These are phyloP conservation scores for Termitomyces sp. DNA, from an alignment of 768 basidiomycete genomes.

Conservation along the genomic window DNA sequence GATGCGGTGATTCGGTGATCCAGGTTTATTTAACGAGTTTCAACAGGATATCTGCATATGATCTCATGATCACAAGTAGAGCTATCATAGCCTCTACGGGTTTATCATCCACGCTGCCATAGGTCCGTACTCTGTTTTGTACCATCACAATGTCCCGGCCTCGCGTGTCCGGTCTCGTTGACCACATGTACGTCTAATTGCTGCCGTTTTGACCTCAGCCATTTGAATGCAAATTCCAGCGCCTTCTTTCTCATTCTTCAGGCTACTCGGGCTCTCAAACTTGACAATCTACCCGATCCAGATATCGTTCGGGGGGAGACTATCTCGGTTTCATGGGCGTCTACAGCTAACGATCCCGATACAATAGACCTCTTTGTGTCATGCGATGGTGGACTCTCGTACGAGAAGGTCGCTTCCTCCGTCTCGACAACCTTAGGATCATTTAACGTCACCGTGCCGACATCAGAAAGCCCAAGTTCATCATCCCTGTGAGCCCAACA, in stretches of 20 bases:
- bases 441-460: background rate
- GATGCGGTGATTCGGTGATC: background rate
- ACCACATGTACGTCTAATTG: background rate
- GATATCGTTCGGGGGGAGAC: background rate
- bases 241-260: background rate
- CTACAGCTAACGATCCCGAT: background rate
- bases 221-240: background rate
- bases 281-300: background rate
- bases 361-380: conserved; percentile 1
- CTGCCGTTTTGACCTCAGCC: background rate
- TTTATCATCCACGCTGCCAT: background rate
- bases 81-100: background rate
- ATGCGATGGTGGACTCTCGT: background rate
- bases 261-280: conserved; percentile 1
- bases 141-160: background rate
- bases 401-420: background rate
- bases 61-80: background rate
- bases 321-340: background rate
- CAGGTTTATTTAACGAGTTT: background rate
- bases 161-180: background rate
- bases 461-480: background rate
- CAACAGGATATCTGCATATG: no score
- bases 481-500: background rate
- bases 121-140: background rate
- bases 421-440: background rate